Evolutionary conservation across 2,329 filamentous ascomycete species (phyloP), one percentile per base, ranked within the genome.

Genomic region (Aspergillus thermomutatus): DNA sequence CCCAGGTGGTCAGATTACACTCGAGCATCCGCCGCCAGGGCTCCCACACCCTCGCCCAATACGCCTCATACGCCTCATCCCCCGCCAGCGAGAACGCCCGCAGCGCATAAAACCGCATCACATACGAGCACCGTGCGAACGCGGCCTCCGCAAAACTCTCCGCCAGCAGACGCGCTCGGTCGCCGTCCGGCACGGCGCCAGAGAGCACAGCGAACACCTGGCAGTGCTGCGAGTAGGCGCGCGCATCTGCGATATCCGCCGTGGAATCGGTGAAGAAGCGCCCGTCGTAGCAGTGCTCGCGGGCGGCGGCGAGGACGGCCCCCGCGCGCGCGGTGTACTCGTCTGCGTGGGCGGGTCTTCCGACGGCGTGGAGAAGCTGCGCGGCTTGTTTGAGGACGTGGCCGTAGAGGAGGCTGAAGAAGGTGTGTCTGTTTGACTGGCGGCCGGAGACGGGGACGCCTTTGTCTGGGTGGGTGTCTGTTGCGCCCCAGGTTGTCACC

Each of bases 21-120:
- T 63, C 63, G 3, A 78, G 58, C 71, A 75, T 75, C 10, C 55
- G 48, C n/a, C 72, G 63, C 69, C 73, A 78, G 0, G 76, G 75
- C n/a, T 64, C 56, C 66, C 69, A 74, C 40, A 72, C 62, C 0
- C 26, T 19, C 0, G 60, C 26, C 69, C 73, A 78, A 31, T 69
- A 66, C 0, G 49, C 43, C 11, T 77, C 69, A 26, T 77, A 78
- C 1, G 68, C 47, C 1, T 62, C 62, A 8, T 69, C 69, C 0
- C 69, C 71, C 1, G 70, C 74, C 0, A 69, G 34, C 0, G 72
- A 60, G 37, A 77, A 67, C 0, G 75, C 75, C 0, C 75, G 68
- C 8, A 78, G 65, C 0, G 69, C 68, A 52, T 77, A 78, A 58
- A 78, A 78, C 23, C 64, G 64, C 76, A 78, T 78, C 62, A 72